These are phyloP conservation scores for Lasiosphaeria miniovina DNA, from an alignment of 495 filamentous ascomycete species.

Conservation along the genomic window DNA sequence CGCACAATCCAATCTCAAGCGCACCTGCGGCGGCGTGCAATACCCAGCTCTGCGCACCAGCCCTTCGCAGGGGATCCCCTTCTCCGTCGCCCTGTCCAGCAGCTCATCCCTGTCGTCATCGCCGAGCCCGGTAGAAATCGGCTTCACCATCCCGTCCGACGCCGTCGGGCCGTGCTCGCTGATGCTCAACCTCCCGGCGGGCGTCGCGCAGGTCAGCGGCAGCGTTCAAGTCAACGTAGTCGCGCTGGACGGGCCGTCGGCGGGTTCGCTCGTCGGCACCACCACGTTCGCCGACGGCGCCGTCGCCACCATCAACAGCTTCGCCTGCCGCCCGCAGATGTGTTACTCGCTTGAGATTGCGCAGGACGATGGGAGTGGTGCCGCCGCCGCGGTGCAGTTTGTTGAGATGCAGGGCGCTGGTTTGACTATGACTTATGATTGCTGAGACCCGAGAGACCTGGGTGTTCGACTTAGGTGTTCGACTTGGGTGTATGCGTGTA, in stretches of 20 bases:
- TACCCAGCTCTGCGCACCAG: slow-evolving; percentile 3
- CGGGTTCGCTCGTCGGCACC: slow-evolving; percentile 26
- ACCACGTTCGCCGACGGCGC: slow-evolving; percentile 19
- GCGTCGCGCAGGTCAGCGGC: slow-evolving; percentile 19
- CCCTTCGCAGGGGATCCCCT: slow-evolving; percentile 1
- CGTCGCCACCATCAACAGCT: slow-evolving; percentile 20
- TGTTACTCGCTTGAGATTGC: slow-evolving; percentile 22
- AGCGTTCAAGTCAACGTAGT: slow-evolving; percentile 28
- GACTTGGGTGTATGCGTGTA: too few relatives aligned
- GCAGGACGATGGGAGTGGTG: neutral
- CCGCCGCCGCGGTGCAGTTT: slow-evolving; percentile 1
- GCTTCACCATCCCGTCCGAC: slow-evolving; percentile 26
- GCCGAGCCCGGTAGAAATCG: slow-evolving; percentile 12
- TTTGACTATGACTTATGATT: slow-evolving; percentile 3
- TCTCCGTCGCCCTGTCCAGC: slow-evolving; percentile 6
- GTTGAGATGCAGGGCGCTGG: slow-evolving; percentile 3
- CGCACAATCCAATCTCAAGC: neutral
- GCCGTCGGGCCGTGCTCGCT: slow-evolving; percentile 26
- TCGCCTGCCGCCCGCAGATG: slow-evolving; percentile 31
- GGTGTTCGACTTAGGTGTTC: neutral
- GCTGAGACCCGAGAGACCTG: neutral
- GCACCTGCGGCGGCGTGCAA: neutral
- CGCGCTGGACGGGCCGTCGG: slow-evolving; percentile 27
- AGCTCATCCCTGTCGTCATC: neutral
- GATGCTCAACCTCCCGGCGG: slow-evolving; percentile 20